Conservation (phyloP, 805 yeast species). For the Kazachstania psychrophila region DNA sequence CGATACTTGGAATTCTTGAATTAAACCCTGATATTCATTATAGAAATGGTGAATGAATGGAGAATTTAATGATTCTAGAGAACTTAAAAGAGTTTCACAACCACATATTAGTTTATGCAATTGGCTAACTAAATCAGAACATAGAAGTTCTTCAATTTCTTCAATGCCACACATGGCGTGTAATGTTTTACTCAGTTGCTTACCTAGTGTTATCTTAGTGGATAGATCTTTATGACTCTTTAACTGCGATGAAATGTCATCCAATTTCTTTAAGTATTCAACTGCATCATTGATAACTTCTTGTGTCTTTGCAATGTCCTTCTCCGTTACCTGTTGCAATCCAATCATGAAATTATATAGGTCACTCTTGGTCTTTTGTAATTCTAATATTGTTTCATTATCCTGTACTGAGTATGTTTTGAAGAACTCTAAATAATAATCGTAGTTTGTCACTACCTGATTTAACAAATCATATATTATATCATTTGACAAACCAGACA, state of each 20-base stretch:
- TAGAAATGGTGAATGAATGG: slow-evolving; percentile 23
- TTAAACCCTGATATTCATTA: slow-evolving; percentile 26
- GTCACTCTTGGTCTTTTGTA: slow-evolving; percentile 19
- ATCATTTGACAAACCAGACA: slow-evolving; percentile 18
- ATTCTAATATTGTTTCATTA: slow-evolving; percentile 15
- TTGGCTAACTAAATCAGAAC: slow-evolving; percentile 12
- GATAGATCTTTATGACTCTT: slow-evolving; percentile 14
- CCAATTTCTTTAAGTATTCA: slow-evolving; percentile 22
- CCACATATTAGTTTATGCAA: slow-evolving; percentile 7
- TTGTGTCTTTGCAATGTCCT: slow-evolving; percentile 17
- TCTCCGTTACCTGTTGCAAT: slow-evolving; percentile 14
- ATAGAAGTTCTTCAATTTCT: slow-evolving; percentile 13
- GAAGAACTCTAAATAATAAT: slow-evolving; percentile 22
- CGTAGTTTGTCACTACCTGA: slow-evolving; percentile 21
- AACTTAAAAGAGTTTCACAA: slow-evolving; percentile 9
- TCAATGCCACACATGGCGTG: slow-evolving; percentile 23
- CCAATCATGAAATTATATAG: slow-evolving; percentile 16
- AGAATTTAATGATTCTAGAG: slow-evolving; percentile 15
- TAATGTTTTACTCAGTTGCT: slow-evolving; percentile 17
- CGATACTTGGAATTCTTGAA: slow-evolving; percentile 24
- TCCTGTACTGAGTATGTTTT: slow-evolving; percentile 15
- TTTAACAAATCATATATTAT: slow-evolving; percentile 19
- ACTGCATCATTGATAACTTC: slow-evolving; percentile 19
- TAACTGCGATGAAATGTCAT: slow-evolving; percentile 15
- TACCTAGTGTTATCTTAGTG: slow-evolving; percentile 12